Base-by-base conservation (phyloP, 2,329 filamentous ascomycete species). In the Rhinocladiella mackenziei region DNA sequence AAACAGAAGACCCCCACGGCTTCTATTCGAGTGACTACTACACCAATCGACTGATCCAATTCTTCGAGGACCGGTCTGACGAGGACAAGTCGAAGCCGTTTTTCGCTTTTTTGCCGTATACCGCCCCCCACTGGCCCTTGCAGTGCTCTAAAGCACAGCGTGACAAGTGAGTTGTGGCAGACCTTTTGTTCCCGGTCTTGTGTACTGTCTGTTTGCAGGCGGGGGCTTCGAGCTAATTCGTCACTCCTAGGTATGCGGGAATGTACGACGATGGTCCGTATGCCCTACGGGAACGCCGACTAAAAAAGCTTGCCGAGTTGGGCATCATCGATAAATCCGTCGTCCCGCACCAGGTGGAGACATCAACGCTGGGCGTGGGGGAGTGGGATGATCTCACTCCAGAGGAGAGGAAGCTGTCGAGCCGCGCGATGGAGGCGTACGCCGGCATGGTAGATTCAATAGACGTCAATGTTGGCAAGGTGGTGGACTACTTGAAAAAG, bases 1-100 rank as follows among this genome's bases (percentile, higher is more conserved):
- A 45, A 20, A 55, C 51, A n/a, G 40, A 54, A 23, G 48, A 54
- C 1, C 71, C 70, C 0, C 68, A 74, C 2, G 69, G 63, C 2
- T 77, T 69, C 65, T 78, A 77, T 56, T 76, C 72, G 2, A 73
- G 73, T 1, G 64, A 77, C 48, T 67, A 65, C 2, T 78, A 76
- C 45, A 71, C 68, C 1, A 65, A 74, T 50, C 74, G 72, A 50
- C 69, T 78, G 64, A 53, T 77, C 4, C 51, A 67, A 7, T 78
- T 77, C 37, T 61, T 78, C 1, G 61, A 65, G 20, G 69, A 73
- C 31, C 59, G 63, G 8, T 69, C 74, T 61, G 69, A 65, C 6
- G 54, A 63, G 57, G 44, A 62, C 53, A 45, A 61, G n/a, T 53
- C 59, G 5, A 58, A 66, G 23, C 70, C 71, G 0, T 73, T 74